phyloP scores from a whole-genome alignment of 129 eudicot species.

The Dittrichia graveolens region DNA sequence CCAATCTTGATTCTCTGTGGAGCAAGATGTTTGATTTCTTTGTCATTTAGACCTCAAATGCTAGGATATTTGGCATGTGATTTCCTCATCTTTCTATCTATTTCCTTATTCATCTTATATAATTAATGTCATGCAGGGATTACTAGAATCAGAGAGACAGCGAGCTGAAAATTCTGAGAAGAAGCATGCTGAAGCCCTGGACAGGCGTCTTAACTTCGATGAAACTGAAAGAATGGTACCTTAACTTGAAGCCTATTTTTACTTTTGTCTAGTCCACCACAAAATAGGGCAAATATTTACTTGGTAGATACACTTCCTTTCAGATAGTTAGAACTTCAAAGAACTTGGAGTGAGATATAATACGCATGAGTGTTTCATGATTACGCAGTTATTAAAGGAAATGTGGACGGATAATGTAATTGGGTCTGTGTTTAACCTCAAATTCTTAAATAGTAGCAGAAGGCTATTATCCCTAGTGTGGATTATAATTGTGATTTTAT shows the following conservation, averaged over 20 bases:
- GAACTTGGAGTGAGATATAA: neutral
- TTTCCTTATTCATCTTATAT: neutral
- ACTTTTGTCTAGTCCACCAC: neutral
- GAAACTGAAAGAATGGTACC: constrained; percentile 71
- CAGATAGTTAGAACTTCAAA: constrained; percentile 3
- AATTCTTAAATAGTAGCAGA: neutral
- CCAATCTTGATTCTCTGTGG: constrained; percentile 9
- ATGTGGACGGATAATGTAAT: neutral
- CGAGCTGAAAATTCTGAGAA: constrained; percentile 64
- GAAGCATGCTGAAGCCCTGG: constrained; percentile 52
- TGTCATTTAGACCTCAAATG: no score
- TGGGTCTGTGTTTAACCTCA: constrained; percentile 9
- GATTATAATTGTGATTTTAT: neutral
- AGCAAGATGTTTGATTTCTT: neutral
- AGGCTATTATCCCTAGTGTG: no score
- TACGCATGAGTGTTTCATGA: neutral
- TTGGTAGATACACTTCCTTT: neutral
- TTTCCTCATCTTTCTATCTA: no score
- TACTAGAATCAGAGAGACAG: constrained; percentile 61
- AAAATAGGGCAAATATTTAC: neutral
- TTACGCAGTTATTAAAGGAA: neutral
- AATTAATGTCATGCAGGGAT: constrained; percentile 41
- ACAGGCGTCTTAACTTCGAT: constrained; percentile 52
- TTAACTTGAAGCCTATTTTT: constrained; percentile 43
- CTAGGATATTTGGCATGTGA: no score